Conservation (phyloP, 2,329 filamentous ascomycete genomes). For the Stagonosporopsis rhizophila region DNA sequence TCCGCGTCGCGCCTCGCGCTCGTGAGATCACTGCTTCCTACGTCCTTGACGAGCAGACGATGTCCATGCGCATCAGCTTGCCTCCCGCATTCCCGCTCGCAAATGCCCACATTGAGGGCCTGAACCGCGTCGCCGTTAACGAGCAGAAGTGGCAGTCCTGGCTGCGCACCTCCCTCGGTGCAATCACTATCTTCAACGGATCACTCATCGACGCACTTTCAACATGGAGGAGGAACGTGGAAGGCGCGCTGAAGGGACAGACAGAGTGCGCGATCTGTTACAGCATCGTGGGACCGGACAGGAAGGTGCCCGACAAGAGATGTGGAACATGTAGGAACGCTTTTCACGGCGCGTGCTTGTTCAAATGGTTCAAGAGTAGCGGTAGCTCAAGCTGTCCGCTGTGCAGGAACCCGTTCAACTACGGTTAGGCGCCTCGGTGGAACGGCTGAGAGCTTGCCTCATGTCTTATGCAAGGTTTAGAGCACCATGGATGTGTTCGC, state of each 20-base stretch:
- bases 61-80: conserved; percentile 81
- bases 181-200: conserved; percentile 92
- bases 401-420: conserved; percentile 85
- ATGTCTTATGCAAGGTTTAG: not conserved
- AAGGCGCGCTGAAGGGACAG: conserved; percentile 88
- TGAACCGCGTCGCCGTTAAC: conserved; percentile 84
- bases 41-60: conserved; percentile 84
- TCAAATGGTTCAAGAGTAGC: conserved; percentile 96
- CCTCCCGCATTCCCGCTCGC: conserved; percentile 85
- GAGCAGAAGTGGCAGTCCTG: conserved; percentile 94
- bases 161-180: conserved; percentile 86
- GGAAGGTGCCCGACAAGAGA: conserved; percentile 87
- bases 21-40: conserved; percentile 85
- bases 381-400: conserved; percentile 91
- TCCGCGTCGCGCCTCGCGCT: conserved; percentile 75
- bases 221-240: conserved; percentile 86
- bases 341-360: conserved; percentile 89
- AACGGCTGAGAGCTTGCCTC: not conserved
- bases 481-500: not conserved
- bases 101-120: conserved; percentile 74
- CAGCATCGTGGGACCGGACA: conserved; percentile 87
- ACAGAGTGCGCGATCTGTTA: conserved; percentile 97
- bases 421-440: conserved; percentile 47
- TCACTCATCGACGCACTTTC: conserved; percentile 85
- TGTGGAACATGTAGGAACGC: conserved; percentile 93